Percentiles rank a stretch among this genome's conserved stretches.
Evolutionary conservation across 1,284 basidiomycete genomes (phyloP).

Genomic region (Volvariella volvacea): DNA sequence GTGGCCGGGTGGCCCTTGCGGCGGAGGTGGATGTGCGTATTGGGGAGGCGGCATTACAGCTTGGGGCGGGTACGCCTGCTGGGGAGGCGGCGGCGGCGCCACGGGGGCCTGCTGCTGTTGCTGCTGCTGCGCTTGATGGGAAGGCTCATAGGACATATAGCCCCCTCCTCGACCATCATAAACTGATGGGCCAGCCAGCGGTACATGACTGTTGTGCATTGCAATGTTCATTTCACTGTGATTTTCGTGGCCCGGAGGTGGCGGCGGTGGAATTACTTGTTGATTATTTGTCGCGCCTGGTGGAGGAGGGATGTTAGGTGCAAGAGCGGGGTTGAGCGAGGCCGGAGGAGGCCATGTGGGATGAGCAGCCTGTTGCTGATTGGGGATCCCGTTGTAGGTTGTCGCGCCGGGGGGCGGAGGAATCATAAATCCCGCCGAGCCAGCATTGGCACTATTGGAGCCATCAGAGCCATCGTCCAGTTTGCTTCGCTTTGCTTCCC

Average conservation of each 20-base stretch:
- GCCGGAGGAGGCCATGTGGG: conserved; percentile 23
- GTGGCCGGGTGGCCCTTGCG: conserved; percentile 12
- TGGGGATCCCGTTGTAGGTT: conserved; percentile 3
- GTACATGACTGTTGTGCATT: neutral
- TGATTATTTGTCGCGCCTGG: conserved; percentile 16
- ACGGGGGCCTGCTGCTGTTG: conserved; percentile 10
- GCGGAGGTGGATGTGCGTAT: conserved; percentile 11
- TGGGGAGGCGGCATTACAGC: conserved; percentile 17
- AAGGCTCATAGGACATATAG: conserved; percentile 17
- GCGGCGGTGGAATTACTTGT: conserved; percentile 20
- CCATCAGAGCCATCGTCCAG: conserved; percentile 24
- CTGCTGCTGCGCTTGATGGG: conserved; percentile 11
- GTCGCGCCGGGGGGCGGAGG: neutral
- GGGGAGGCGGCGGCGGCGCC: conserved; percentile 11
- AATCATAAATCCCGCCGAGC: conserved; percentile 5
- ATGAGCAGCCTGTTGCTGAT: conserved; percentile 5
- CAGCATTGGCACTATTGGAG: conserved; percentile 12
- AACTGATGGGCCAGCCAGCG: conserved; percentile 17
- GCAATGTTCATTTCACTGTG: neutral
- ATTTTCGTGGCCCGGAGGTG: conserved; percentile 8
- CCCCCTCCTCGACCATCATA: conserved; percentile 24
- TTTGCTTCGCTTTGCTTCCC: conserved; percentile 24
- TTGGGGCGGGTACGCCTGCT: conserved; percentile 12
- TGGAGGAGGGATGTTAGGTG: conserved; percentile 25
- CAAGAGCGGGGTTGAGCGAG: conserved; percentile 20